Evolutionary conservation across 2,329 filamentous ascomycete genomes (phyloP), one percentile per base, ranked within the genome.

Genomic region (Colletotrichum sp.): DNA sequence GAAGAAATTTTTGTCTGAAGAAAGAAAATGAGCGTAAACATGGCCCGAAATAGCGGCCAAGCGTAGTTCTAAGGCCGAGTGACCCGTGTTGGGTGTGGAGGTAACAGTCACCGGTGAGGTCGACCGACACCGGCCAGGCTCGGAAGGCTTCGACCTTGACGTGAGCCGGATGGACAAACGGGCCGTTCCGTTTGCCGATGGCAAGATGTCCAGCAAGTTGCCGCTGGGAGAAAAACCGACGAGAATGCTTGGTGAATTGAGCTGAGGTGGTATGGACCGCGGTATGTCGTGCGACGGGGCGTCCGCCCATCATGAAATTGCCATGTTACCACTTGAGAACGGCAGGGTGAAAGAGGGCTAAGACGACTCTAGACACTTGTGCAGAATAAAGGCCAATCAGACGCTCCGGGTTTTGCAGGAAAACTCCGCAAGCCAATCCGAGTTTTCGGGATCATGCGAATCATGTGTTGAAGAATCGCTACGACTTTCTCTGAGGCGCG

Each of bases 381-480:
- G 70, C 15, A 48, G 24, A 36, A 65, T 72, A 52, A 66, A 76
- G 30, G n/a, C 75, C 76, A 77, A 77, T 73, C 60, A 69, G 38
- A 26, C 13, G 6, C 26, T 55, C 34, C 43, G 34, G 26, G 13
- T 7, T 30, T 70, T 70, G 52, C 21, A 56, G 71, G 48, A 71
- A 32, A 32, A 52, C 60, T 61, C 32, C 34, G 55, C 38, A 66
- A 58, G 34, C 43, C 78, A 75, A 77, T 77, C 78, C 79, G 77
- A 75, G 77, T 70, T 75, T 75, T 75, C 80, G 79, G 79, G 75
- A 77, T 78, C 73, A 77, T 83, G 79, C 80, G 81, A 83, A 83
- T 83, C 81, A 83, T 82, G 80, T 80, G 79, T 78, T 76, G 77
- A 73, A 78, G 75, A 78, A 78, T 62, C 61, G 71, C 68, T 76